Evolutionary conservation across 371 early-diverging fungal genomes (phyloP).

Genomic region (Batrachochytrium dendrobatidis): DNA sequence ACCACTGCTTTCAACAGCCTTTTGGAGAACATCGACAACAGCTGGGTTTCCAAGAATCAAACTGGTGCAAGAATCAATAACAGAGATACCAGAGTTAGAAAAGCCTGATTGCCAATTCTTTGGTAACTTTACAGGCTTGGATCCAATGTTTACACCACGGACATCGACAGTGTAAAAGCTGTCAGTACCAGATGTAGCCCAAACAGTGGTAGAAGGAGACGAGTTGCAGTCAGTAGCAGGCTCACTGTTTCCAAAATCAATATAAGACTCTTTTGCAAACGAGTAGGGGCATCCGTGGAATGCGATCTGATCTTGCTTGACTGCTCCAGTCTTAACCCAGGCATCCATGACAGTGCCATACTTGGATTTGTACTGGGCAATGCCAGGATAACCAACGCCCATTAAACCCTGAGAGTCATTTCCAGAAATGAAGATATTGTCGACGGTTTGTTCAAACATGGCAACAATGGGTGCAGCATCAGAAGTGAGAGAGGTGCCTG

Average conservation of each 20-base stretch:
- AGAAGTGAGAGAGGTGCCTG: not conserved
- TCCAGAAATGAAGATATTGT: not conserved
- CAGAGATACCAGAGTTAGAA: not conserved
- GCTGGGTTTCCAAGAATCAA: not conserved
- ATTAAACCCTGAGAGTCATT: not conserved
- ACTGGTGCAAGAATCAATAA: conserved; percentile 4
- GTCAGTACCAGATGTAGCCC: not conserved
- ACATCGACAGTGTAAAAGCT: not conserved
- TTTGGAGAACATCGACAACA: not conserved
- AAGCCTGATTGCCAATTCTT: not conserved
- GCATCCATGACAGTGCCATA: not conserved
- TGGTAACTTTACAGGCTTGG: not conserved
- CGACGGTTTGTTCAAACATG: not conserved
- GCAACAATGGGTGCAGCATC: not conserved
- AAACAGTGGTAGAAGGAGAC: not conserved
- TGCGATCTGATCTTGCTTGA: not conserved
- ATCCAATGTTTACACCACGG: not conserved
- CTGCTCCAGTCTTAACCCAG: not conserved
- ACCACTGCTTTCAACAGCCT: not conserved
- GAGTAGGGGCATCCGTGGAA: conserved; percentile 2
- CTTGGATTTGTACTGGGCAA: not conserved
- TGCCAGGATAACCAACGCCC: not conserved
- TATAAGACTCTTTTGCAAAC: not conserved
- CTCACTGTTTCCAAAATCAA: not conserved
- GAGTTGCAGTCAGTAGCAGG: not conserved